Evolutionary conservation across 441 rosid genomes (phyloP), one percentile per base, ranked within the genome.

Genomic region (Populus hybrid): DNA sequence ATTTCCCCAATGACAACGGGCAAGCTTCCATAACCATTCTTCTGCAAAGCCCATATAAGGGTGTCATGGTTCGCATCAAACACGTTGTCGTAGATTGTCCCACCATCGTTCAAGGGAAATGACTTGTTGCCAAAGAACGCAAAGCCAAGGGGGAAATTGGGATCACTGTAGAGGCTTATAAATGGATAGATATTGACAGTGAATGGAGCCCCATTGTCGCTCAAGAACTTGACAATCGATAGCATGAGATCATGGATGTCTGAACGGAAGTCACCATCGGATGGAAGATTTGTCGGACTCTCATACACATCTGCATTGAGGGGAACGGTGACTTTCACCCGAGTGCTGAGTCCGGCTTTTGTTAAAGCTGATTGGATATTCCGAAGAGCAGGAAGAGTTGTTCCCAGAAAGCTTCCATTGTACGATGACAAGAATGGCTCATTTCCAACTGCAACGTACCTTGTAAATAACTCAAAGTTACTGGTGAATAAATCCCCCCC

Each of bases 21-120:
- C 83, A 88, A 74, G 24, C 88, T 82, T 21, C 86, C 86, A 54
- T 89, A 93, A 0, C 97, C 97, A 70, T 87, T 92, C 36, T 90
- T 93, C 74, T 90, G 91, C 0, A 93, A 81, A 2, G 98, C 92
- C 7, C 87, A 69, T 24, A 93, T 80, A 8, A 93, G 88, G 68
- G 93, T 92, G 69, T 93, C 97, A 23, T 89, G 92, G 67, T 92
- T 93, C 24, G 97, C 97, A 20, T 92, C 97, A 61, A 90, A 91
- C 26, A 93, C 95, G 76, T 92, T 92, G 23, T 90, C 90, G 90
- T 92, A 93, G 23, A 88, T 28, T 66, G 89, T 86, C 10, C 93
- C 81, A 10, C 94, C 92, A 36, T 93, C 97, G 21, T 86, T 89
- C 14, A 90, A 82, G 0, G 93, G 90, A 4, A 77, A 68, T 46